Percentiles rank a stretch among this genome's conserved stretches.
These are phyloP conservation scores for Leptographium flavum DNA, from an alignment of 2,329 filamentous ascomycete genomes.

Conservation along the genomic window DNA sequence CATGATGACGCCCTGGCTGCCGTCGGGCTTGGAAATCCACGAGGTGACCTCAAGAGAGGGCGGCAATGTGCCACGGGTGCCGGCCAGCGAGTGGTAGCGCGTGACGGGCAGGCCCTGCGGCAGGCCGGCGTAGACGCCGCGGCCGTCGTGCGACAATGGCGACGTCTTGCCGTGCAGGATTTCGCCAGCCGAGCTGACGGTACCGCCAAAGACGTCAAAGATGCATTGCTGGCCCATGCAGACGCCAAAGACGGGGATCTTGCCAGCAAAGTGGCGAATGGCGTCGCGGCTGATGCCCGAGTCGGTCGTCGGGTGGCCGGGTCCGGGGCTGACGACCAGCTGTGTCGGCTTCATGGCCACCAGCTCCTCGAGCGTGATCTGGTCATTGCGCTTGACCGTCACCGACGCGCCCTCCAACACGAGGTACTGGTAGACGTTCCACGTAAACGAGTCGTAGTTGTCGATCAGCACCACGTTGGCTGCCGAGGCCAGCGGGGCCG, in stretches of 20 bases:
- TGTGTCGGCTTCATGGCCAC: constrained; percentile 79
- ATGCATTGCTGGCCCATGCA: constrained; percentile 99
- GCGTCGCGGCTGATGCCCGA: constrained; percentile 88
- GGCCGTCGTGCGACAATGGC: constrained; percentile 71
- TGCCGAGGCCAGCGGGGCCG: constrained; percentile 59
- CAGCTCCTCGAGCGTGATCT: constrained; percentile 73
- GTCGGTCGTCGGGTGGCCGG: constrained; percentile 82
- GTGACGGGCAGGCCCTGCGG: constrained; percentile 75
- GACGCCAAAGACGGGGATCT: constrained; percentile 91
- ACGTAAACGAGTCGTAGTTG: constrained; percentile 99
- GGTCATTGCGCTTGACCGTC: constrained; percentile 82
- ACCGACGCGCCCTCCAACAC: constrained; percentile 89
- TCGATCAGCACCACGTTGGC: constrained; percentile 91
- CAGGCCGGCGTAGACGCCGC: constrained; percentile 81
- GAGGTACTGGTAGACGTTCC: constrained; percentile 98
- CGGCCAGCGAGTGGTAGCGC: constrained; percentile 89
- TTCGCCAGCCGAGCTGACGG: constrained; percentile 84
- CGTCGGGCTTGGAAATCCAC: constrained; percentile 67
- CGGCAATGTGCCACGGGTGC: constrained; percentile 76
- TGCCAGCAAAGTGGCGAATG: constrained; percentile 81
- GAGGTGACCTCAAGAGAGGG: constrained; percentile 79
- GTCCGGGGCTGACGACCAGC: constrained; percentile 86
- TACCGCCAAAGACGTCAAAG: constrained; percentile 81
- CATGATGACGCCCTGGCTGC: constrained; percentile 81
- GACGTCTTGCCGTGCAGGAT: constrained; percentile 97